Conservation (phyloP, 192 early-diverging fungal species). For the Jimgerdemannia flammicorona region DNA sequence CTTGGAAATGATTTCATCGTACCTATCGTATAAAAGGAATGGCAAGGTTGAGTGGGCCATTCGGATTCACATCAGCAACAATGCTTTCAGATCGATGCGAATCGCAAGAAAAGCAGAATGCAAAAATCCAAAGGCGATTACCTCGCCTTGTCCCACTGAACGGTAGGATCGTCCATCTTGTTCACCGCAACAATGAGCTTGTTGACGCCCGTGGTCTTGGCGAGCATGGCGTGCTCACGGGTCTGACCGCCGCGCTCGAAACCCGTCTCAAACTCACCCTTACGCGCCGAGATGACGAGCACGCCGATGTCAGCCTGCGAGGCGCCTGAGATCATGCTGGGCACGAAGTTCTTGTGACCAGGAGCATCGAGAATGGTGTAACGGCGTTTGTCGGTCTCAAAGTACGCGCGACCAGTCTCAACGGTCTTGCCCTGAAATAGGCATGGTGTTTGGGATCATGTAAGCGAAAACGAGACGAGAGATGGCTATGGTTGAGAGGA, state of each 20-base stretch:
- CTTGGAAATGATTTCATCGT: conserved; percentile 87
- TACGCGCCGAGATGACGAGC: conserved; percentile 93
- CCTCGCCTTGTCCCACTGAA: conserved; percentile 86
- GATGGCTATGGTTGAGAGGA: neutral
- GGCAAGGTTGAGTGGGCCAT: no score
- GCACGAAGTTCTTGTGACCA: conserved; percentile 98
- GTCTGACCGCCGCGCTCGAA: conserved; percentile 99
- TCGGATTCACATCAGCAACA: no score
- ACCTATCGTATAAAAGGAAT: conserved; percentile 38
- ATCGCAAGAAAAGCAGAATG: no score
- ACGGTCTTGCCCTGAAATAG: conserved; percentile 85
- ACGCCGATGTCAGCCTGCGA: conserved; percentile 96
- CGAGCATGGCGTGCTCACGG: conserved; percentile 95
- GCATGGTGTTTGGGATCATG: conserved; percentile 6
- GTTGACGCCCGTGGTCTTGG: conserved; percentile 96
- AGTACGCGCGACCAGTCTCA: conserved; percentile 96
- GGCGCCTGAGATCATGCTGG: conserved; percentile 96
- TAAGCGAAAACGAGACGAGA: conserved; percentile 1
- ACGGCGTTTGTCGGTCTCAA: conserved; percentile 91
- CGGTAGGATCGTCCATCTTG: conserved; percentile 99
- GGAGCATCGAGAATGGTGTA: conserved; percentile 99
- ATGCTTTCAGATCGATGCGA: no score
- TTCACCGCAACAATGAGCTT: conserved; percentile 92
- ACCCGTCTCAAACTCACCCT: conserved; percentile 99
- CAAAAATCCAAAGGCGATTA: conserved; percentile 4